Evolutionary conservation across 257 asterid genomes (phyloP), one percentile per base, ranked within the genome.

Genomic region (Gentiana dahurica): DNA sequence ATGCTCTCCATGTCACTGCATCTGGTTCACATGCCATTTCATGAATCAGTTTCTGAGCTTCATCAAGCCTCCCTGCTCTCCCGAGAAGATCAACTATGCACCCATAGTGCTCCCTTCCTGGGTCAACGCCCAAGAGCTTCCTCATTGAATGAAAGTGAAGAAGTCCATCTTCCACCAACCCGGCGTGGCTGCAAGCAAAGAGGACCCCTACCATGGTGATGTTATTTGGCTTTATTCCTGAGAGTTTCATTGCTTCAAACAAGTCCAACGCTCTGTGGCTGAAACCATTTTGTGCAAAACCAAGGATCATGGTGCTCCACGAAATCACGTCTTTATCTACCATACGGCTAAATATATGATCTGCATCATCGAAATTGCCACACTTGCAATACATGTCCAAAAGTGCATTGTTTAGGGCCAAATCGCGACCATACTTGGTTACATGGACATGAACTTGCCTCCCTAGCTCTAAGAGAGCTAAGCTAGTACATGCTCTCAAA

Each of bases 361-460:
- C 59, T 36, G 79, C 68, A 55, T 71, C 65, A 47, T 61, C 73
- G 64, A 67, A 63, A 12, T 15, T 38, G 54, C 83, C 83, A 67
- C 81, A 75, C 71, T 78, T 81, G 0, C 71, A 81, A 37, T 81
- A 71, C 79, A 75, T 71, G 67, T 76, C 89, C 61, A 78, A 24
- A 24, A 84, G 96, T 65, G 91, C 98, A 51, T 90, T 90, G 70
- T 82, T 67, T 13, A 87, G 89, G 67, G 80, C 81, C 72, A 90
- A 65, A 71, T 90, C 96, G 32, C 58, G 82, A 57, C 73, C 54
- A 55, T 81, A 86, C 83, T 87, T 90, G 69, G 87, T 71, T 46
- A 87, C 70, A 58, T 90, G 87, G 65, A 80, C 96, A 67, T 84
- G 98, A 38, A 82, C 81, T 76, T 87, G 96, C 47, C 85, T 82